phyloP scores from a whole-genome alignment of 768 basidiomycete genomes.

The Antrodiella citrinella region DNA sequence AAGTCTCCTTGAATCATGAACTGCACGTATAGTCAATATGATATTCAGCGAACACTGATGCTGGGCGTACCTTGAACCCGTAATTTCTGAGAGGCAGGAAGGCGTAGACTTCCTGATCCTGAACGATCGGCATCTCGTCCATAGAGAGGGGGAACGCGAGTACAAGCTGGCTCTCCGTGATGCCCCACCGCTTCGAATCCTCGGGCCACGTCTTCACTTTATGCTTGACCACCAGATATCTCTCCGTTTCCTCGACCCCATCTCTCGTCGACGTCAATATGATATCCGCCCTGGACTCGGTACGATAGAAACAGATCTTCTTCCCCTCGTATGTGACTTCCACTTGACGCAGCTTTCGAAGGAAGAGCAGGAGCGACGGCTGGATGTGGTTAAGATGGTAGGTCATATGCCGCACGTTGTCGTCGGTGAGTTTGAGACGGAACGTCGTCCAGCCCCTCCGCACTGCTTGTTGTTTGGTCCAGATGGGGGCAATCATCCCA shows the following conservation, averaged over 20 bases:
- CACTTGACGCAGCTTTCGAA: conserved; percentile 15
- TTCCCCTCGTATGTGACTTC: conserved; percentile 3
- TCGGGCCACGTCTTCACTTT: conserved; percentile 1
- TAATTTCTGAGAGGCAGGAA: conserved; percentile 18
- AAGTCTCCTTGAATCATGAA: conserved; percentile 25
- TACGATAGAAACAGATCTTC: background rate
- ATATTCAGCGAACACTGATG: too few species aligned
- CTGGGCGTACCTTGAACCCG: conserved; percentile 18
- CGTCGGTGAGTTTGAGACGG: conserved; percentile 11
- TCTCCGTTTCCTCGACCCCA: conserved; percentile 1
- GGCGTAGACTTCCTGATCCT: conserved; percentile 16
- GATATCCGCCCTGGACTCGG: background rate
- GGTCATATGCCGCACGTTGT: conserved; percentile 7
- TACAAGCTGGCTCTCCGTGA: conserved; percentile 14
- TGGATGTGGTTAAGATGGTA: conserved; percentile 11
- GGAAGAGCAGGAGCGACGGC: conserved; percentile 18
- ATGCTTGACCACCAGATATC: conserved; percentile 8
- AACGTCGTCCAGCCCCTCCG: conserved; percentile 18
- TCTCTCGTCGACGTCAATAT: background rate
- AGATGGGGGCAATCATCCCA: conserved; percentile 20
- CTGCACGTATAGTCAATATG: conserved; percentile 9
- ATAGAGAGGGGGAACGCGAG: conserved; percentile 18
- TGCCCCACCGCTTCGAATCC: conserved; percentile 11
- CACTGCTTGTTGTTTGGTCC: background rate
- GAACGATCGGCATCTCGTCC: conserved; percentile 8